Evolutionary conservation across 2,329 filamentous ascomycete genomes (phyloP), one percentile per base, ranked within the genome.

Genomic region (Stachybotrys chlorohalonatus): DNA sequence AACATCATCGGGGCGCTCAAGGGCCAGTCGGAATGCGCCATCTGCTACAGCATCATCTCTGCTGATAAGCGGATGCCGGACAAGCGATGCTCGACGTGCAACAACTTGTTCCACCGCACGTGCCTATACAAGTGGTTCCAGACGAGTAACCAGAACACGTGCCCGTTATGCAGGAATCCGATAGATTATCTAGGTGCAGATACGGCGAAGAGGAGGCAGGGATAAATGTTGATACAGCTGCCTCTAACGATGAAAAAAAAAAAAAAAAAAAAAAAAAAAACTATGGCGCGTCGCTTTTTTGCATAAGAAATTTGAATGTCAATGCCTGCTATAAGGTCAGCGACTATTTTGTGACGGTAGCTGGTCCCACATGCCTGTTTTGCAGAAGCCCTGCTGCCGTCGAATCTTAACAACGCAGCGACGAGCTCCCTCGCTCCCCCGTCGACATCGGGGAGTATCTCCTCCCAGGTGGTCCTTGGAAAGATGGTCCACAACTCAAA

Each of bases 91-190:
- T 78, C 81, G 50, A 97, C 93, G 1, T 99, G 94, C 79, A 93
- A 91, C 77, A 93, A 99, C 71, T 75, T 89, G 53, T 99, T 97
- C 76, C 94, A 99, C 71, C 82, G 86, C 1, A 82, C 83, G 2
- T 99, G 94, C 73, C 72, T 99, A 72, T 96, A 90, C 75, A 92
- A 93, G 73, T 99, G 94, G 94, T 97, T 99, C 77, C 89, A 90
- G 78, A 93, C 81, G 63, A 96, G 91, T 68, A 95, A 90, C 70
- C 86, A 90, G 65, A 94, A 89, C 64, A 93, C 87, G 51, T 99
- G 94, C 71, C 94, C 94, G 51, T 75, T 99, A 59, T 99, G 94
- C 72, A 81, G 94, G 63, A 96, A 95, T 68, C 86, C 88, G 24
- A 96, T 96, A 68, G 81, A 83, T 53, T 84, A 84, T 51, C 55